phyloP scores from a whole-genome alignment of 495 filamentous ascomycete genomes.

The Penicillium daleae region DNA sequence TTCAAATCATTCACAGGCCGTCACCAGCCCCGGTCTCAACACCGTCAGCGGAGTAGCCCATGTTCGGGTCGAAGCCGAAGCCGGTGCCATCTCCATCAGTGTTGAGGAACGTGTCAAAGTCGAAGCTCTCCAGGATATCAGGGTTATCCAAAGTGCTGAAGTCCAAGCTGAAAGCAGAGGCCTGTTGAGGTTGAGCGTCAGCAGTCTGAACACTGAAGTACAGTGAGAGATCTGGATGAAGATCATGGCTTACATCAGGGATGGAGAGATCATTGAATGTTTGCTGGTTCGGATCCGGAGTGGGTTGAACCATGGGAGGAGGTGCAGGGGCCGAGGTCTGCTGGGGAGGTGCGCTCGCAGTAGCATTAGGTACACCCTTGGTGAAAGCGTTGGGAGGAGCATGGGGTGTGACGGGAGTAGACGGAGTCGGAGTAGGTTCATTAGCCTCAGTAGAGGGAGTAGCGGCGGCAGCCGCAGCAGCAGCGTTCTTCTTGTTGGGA shows the following conservation, averaged over 20 bases:
- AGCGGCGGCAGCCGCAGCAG: slow-evolving; percentile 61
- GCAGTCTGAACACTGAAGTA: not conserved
- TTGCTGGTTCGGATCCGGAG: slow-evolving; percentile 49
- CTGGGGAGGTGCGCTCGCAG: slow-evolving; percentile 44
- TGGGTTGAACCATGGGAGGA: slow-evolving; percentile 47
- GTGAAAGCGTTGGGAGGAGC: slow-evolving; percentile 63
- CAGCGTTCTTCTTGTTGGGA: slow-evolving; percentile 67
- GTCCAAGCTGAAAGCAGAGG: slow-evolving; percentile 56
- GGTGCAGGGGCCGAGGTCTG: slow-evolving; percentile 48
- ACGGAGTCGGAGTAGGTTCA: slow-evolving; percentile 75
- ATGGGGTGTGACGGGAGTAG: slow-evolving; percentile 85
- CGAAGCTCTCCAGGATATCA: slow-evolving; percentile 87
- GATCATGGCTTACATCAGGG: slow-evolving; percentile 42
- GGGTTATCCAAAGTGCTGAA: slow-evolving; percentile 62
- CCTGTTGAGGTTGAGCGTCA: slow-evolving; percentile 22
- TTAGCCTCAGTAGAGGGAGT: slow-evolving; percentile 73
- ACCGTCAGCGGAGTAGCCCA: slow-evolving; percentile 46
- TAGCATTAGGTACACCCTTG: slow-evolving; percentile 57
- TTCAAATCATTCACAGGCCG: slow-evolving; percentile 45
- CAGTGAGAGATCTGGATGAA: slow-evolving; percentile 28
- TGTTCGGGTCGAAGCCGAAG: slow-evolving; percentile 57
- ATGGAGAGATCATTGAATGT: slow-evolving; percentile 42
- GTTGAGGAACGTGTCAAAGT: slow-evolving; percentile 93
- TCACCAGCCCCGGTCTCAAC: slow-evolving; percentile 58
- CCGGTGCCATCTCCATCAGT: slow-evolving; percentile 56